Conservation (phyloP, 306 rosid species). For the Oxytropis ochrocephala region DNA sequence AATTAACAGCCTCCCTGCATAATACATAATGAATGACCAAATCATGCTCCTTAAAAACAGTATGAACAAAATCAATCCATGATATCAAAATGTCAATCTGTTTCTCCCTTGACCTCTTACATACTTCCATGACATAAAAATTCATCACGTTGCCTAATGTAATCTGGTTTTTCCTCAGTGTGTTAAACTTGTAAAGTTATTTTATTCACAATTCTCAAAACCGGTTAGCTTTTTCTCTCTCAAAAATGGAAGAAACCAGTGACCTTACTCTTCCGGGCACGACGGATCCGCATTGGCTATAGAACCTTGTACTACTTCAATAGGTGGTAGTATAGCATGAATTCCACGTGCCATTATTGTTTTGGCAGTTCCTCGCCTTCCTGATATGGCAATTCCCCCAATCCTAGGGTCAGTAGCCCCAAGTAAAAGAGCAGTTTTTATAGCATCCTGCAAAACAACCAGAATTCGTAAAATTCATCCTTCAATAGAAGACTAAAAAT, state of each 20-base stretch:
- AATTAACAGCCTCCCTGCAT: too few species aligned
- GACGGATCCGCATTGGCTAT: slow-evolving; percentile 88
- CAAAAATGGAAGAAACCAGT: slow-evolving; percentile 15
- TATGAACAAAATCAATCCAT: neutral
- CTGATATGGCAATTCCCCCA: slow-evolving; percentile 94
- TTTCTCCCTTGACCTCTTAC: neutral
- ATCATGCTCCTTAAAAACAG: neutral
- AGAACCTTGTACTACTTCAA: slow-evolving; percentile 82
- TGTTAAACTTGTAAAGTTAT: neutral
- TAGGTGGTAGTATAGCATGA: slow-evolving; percentile 88
- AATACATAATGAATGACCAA: slow-evolving; percentile 4
- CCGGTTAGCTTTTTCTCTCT: neutral
- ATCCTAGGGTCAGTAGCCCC: slow-evolving; percentile 82
- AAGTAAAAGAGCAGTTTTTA: slow-evolving; percentile 89
- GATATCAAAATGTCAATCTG: neutral
- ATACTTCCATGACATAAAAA: neutral
- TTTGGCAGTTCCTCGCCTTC: slow-evolving; percentile 90
- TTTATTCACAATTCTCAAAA: neutral
- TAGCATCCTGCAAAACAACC: slow-evolving; percentile 64
- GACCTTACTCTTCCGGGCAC: slow-evolving; percentile 83
- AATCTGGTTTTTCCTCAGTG: neutral
- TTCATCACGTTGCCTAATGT: neutral
- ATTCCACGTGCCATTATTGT: slow-evolving; percentile 94
- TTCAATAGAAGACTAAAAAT: neutral
- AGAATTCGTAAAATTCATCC: slow-evolving; percentile 2